Evolutionary conservation across 2,329 filamentous ascomycete species (phyloP), one percentile per base, ranked within the genome.

Genomic region (Cercospora nicotianae): DNA sequence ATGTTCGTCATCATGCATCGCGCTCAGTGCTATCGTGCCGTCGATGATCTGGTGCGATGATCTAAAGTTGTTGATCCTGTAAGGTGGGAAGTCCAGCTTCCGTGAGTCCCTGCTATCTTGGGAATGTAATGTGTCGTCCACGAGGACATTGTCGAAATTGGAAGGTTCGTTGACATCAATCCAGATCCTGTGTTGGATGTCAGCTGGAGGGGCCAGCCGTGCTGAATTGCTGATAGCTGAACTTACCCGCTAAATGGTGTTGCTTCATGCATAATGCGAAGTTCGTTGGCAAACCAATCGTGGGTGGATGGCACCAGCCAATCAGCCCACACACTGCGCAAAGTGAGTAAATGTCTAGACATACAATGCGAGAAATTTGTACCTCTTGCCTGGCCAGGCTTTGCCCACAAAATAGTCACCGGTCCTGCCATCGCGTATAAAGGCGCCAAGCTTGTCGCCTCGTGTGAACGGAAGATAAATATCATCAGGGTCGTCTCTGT

Each of bases 401-500:
- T 70, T 70, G 13, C 73, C 73, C 36, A 70, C 59, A 65, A 75
- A 76, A 30, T 79, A 75, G 63, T 81, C 78, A 63, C 82, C 85
- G 18, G 84, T 85, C 74, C 87, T 84, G 0, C 84, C 83, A 67
- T 87, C 87, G 26, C 78, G 82, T 61, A 88, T 73, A 74, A 84
- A 88, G 2, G 82, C 79, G 63, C 81, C 80, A 1, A 82, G 80
- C 16, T 80, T 80, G 59, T 84, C 82, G 3, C 85, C 86, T 23
- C 83, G 79, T 3, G 80, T 79, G 70, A 84, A 87, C 0, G 82
- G 80, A 10, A 80, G 79, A 70, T 87, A 87, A 2, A 63, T 18
- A 55, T 63, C 61, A 53, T 82, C 86, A 1, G 81, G 80, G 73
- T 91, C 89, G 5, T 85, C 79, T 0, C 87, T 88, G 20, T 63